phyloP scores from a whole-genome alignment of 2,329 filamentous ascomycete genomes.

The Aspergillus sp. region DNA sequence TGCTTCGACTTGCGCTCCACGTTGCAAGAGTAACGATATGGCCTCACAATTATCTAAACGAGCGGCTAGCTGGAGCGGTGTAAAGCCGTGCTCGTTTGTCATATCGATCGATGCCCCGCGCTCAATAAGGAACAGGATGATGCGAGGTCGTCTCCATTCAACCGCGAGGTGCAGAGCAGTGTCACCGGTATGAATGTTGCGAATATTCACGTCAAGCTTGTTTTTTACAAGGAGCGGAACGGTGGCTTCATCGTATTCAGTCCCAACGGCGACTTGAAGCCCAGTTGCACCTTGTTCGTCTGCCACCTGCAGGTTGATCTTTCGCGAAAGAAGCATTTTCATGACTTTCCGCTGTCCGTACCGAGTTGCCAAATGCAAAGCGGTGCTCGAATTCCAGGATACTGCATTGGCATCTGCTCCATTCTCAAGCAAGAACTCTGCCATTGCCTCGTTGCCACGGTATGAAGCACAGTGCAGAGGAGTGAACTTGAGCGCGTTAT shows the following conservation, averaged over 20 bases:
- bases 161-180: constrained; percentile 30
- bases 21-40: constrained; percentile 26
- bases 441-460: constrained; percentile 30
- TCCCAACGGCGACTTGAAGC: constrained; percentile 30
- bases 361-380: constrained; percentile 28
- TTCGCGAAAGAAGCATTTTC: constrained; percentile 20
- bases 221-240: constrained; percentile 30
- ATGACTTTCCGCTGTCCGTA: constrained; percentile 27
- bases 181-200: constrained; percentile 24
- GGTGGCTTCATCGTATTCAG: constrained; percentile 27
- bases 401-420: constrained; percentile 25
- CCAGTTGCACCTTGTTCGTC: constrained; percentile 19
- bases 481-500: constrained; percentile 25
- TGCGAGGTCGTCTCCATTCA: constrained; percentile 21
- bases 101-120: constrained; percentile 25
- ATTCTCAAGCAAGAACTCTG: constrained; percentile 27
- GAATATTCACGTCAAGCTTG: constrained; percentile 22
- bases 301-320: constrained; percentile 15
- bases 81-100: constrained; percentile 24
- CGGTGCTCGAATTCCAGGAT: constrained; percentile 28
- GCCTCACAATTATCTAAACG: constrained; percentile 31
- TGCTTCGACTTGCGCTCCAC: constrained; percentile 22
- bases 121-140: constrained; percentile 28
- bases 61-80: constrained; percentile 28
- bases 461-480: constrained; percentile 31